Evolutionary conservation across 768 basidiomycete genomes (phyloP).

Genomic region (Tephrocybe sp.): DNA sequence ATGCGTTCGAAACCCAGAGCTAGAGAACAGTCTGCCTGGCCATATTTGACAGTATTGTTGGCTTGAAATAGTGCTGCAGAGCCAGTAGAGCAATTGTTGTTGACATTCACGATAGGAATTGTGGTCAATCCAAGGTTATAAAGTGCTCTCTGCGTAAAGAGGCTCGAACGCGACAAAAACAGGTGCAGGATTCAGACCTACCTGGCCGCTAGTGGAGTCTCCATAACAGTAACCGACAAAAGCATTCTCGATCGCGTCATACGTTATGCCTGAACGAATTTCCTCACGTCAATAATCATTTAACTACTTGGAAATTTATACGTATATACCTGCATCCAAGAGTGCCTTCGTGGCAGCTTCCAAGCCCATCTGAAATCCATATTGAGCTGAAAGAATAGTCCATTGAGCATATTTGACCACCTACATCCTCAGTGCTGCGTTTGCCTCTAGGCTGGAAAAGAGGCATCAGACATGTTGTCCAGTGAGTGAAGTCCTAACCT

Average conservation of each 20-base stretch:
- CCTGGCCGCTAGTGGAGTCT: constrained; percentile 78
- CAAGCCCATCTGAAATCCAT: constrained; percentile 65
- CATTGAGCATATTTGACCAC: constrained; percentile 24
- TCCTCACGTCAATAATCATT: neutral
- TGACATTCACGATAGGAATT: constrained; percentile 85
- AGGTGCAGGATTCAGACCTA: constrained; percentile 20
- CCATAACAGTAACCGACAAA: constrained; percentile 81
- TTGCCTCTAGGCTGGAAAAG: constrained; percentile 57
- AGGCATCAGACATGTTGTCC: constrained; percentile 3
- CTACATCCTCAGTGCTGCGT: constrained; percentile 71
- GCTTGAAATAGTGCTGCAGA: constrained; percentile 77
- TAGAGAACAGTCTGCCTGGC: constrained; percentile 70
- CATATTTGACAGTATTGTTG: constrained; percentile 68
- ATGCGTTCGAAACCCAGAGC: constrained; percentile 89
- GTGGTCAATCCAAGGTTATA: constrained; percentile 83
- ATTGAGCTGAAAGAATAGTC: neutral
- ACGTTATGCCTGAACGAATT: constrained; percentile 70
- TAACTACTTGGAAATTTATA: neutral
- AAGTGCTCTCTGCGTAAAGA: constrained; percentile 56
- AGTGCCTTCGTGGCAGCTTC: constrained; percentile 88
- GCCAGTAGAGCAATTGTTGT: constrained; percentile 87
- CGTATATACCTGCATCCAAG: constrained; percentile 69
- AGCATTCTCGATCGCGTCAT: constrained; percentile 73
- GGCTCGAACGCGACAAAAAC: neutral
- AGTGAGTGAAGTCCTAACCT: constrained; percentile 41